phyloP scores from a whole-genome alignment of 2,329 filamentous ascomycete genomes.

The Xylaria sp. region DNA sequence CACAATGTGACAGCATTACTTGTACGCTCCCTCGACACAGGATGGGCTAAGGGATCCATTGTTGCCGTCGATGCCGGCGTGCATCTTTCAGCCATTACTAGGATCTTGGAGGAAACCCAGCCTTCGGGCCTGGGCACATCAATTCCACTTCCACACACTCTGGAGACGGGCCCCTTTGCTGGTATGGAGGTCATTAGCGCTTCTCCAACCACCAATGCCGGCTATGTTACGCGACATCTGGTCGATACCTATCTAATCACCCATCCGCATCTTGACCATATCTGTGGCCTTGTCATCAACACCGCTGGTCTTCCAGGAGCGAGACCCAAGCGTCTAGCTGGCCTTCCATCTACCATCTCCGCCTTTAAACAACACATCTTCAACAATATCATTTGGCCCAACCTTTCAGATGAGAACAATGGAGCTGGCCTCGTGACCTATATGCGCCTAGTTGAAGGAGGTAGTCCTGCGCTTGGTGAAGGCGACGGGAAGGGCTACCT shows the following conservation, averaged over 20 bases:
- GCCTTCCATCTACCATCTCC: slow-evolving; percentile 86
- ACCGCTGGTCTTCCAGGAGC: slow-evolving; percentile 86
- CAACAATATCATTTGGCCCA: slow-evolving; percentile 98
- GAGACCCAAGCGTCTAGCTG: slow-evolving; percentile 86
- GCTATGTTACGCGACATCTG: slow-evolving; percentile 80
- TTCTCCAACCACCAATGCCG: slow-evolving; percentile 79
- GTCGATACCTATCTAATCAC: slow-evolving; percentile 93
- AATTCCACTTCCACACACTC: slow-evolving; percentile 62
- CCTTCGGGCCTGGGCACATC: slow-evolving; percentile 52
- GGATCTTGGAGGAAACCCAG: slow-evolving; percentile 73
- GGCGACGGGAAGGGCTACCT: slow-evolving; percentile 85
- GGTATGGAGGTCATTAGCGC: slow-evolving; percentile 77
- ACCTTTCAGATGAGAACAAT: slow-evolving; percentile 94
- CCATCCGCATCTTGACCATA: slow-evolving; percentile 96
- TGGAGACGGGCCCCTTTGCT: slow-evolving; percentile 79
- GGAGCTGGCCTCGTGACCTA: slow-evolving; percentile 94
- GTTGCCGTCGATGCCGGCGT: slow-evolving; percentile 95
- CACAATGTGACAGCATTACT: slow-evolving; percentile 90
- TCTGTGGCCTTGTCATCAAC: slow-evolving; percentile 91
- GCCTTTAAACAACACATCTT: slow-evolving; percentile 96
- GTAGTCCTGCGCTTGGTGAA: slow-evolving; percentile 83
- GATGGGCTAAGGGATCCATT: slow-evolving; percentile 85
- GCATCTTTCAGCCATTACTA: slow-evolving; percentile 85
- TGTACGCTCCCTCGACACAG: slow-evolving; percentile 80
- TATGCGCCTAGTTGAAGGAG: slow-evolving; percentile 86